Evolutionary conservation across 2,329 filamentous ascomycete species (phyloP), one percentile per base, ranked within the genome.

Genomic region (Pestalotiopsis sp.): DNA sequence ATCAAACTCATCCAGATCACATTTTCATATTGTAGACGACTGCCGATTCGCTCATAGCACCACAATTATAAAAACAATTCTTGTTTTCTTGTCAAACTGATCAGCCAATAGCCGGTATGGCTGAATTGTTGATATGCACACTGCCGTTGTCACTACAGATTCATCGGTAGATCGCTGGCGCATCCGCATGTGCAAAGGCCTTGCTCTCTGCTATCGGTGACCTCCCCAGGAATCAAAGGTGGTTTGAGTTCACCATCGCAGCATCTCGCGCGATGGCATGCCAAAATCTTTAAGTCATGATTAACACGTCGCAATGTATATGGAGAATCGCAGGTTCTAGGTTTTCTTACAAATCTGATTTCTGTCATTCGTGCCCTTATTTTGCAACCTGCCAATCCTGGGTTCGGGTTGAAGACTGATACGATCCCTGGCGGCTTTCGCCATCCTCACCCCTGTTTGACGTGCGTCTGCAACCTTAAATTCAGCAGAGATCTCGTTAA

Each of bases 401-500:
- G 40, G 61, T 49, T 64, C 61, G 61, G 61, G 38, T 49, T 49
- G 61, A 20, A 6, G 41, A 12, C 38, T 49, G 36, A 52, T 64
- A 45, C 14, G 38, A 27, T 31, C 61, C 60, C 61, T 31, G 20
- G 41, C 61, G 20, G 61, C 61, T 11, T 31, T 64, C 61, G 41
- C 61, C 61, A 64, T 52, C 61, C 20, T 40, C 61, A 64, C 61
- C 61, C 61, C 61, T 64, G 59, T 62, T 31, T 36, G 59, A 40
- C 59, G 31, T 62, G 45, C 45, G 45, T 52, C 45, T 52, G 45
- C 45, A 52, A 52, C 45, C 45, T 52, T 52, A 52, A 52, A 52
- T 52, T 52, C 45, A n/a, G 11, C 17, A n/a, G 45, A 38, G 13
- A n/a, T 27, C 59, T 36, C 36, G 59, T 62, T 14, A 62, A 62